Evolutionary conservation across 768 basidiomycete genomes (phyloP).

Genomic region (Panellus pusillus): DNA sequence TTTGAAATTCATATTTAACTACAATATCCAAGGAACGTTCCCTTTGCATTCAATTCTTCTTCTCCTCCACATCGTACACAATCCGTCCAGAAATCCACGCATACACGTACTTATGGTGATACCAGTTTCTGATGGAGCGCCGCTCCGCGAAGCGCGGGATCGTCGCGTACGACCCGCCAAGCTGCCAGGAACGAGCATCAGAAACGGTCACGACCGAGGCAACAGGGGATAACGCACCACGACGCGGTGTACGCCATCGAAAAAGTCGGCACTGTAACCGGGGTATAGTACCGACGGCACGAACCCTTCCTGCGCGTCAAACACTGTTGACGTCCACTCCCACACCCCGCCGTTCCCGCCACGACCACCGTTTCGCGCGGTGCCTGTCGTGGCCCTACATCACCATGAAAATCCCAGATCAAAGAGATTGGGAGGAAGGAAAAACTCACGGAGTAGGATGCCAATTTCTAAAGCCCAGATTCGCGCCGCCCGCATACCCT

Average conservation of each 20-base stretch:
- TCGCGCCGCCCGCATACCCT: slow-evolving; percentile 76
- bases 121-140: slow-evolving; percentile 83
- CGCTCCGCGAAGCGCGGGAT: slow-evolving; percentile 80
- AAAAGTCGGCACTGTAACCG: slow-evolving; percentile 91
- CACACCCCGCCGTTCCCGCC: slow-evolving; percentile 95
- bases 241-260: slow-evolving; percentile 82
- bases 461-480: slow-evolving; percentile 90
- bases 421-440: background rate
- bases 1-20: too few relatives aligned
- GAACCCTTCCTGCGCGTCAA: slow-evolving; percentile 76
- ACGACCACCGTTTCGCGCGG: slow-evolving; percentile 46
- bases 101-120: slow-evolving; percentile 88
- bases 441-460: slow-evolving; percentile 81
- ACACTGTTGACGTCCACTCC: slow-evolving; percentile 93
- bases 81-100: slow-evolving; percentile 78
- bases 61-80: slow-evolving; percentile 40
- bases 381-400: slow-evolving; percentile 73
- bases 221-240: slow-evolving; percentile 59
- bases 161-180: slow-evolving; percentile 90
- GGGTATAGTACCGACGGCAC: slow-evolving; percentile 79
- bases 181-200: slow-evolving; percentile 38
- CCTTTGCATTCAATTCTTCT: background rate
- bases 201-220: background rate
- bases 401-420: too few relatives aligned
- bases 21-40: too few relatives aligned